phyloP scores from a whole-genome alignment of 1,284 basidiomycete species.

The Trametes sp. region DNA sequence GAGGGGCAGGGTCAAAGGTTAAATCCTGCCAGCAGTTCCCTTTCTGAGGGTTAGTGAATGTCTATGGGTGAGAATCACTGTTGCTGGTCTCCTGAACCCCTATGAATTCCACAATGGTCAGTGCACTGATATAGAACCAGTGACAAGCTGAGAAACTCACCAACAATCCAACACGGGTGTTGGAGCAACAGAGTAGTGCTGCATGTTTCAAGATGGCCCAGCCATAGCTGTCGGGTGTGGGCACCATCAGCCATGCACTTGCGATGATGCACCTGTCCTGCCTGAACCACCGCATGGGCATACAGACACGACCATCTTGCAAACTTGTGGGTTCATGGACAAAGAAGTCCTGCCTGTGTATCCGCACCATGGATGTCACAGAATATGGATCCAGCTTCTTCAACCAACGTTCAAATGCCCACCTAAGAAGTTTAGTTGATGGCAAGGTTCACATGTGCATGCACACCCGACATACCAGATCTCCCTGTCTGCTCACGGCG shows the following conservation, averaged over 20 bases:
- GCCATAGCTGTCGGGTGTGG: neutral
- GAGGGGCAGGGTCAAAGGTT: neutral
- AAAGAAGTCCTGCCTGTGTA: conserved; percentile 39
- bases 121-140: too few relatives aligned
- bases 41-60: neutral
- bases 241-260: neutral
- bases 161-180: neutral
- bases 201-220: neutral
- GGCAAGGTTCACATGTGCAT: too few relatives aligned
- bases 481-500: too few relatives aligned
- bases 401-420: conserved; percentile 33
- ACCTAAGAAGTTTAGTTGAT: neutral
- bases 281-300: conserved; percentile 44
- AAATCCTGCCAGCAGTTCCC: neutral
- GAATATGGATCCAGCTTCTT: conserved; percentile 32
- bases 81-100: neutral
- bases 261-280: neutral
- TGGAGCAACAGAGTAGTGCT: neutral
- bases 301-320: conserved; percentile 22
- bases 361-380: conserved; percentile 41
- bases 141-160: neutral
- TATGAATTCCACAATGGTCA: too few relatives aligned
- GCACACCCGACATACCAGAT: too few relatives aligned
- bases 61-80: conserved; percentile 7
- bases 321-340: conserved; percentile 42